phyloP scores from a whole-genome alignment of 345 rosid genomes.

The Eucalyptus polyanthemos region DNA sequence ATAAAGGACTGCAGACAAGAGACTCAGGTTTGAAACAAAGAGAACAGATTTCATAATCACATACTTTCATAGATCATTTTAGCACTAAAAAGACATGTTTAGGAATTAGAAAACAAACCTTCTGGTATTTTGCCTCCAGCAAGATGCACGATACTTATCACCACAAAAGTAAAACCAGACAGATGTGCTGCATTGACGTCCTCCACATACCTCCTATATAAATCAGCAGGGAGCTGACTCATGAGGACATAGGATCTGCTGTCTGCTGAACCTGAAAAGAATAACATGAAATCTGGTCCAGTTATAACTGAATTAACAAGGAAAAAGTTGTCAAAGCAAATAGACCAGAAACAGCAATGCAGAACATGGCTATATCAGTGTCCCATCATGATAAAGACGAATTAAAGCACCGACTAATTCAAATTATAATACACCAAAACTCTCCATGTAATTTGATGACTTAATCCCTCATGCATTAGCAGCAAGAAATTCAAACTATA shows the following conservation, averaged over 20 bases:
- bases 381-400: neutral
- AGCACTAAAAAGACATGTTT: neutral
- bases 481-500: neutral
- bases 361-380: neutral
- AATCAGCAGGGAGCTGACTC: conserved; percentile 58
- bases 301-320: neutral
- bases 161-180: conserved; percentile 68
- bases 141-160: conserved; percentile 67
- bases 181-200: conserved; percentile 42
- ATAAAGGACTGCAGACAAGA: neutral
- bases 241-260: conserved; percentile 67
- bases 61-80: neutral
- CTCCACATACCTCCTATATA: conserved; percentile 51
- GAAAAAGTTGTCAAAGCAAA: neutral
- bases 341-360: neutral
- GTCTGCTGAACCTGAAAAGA: conserved; percentile 37
- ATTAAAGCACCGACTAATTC: neutral
- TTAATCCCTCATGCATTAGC: neutral
- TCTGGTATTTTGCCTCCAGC: conserved; percentile 77
- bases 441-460: neutral
- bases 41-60: neutral
- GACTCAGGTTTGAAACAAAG: neutral
- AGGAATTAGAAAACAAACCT: conserved; percentile 24
- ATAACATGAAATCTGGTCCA: neutral
- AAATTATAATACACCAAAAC: neutral